Evolutionary conservation across 2,329 filamentous ascomycete species (phyloP).

Genomic region (Pseudonectria foliicola): DNA sequence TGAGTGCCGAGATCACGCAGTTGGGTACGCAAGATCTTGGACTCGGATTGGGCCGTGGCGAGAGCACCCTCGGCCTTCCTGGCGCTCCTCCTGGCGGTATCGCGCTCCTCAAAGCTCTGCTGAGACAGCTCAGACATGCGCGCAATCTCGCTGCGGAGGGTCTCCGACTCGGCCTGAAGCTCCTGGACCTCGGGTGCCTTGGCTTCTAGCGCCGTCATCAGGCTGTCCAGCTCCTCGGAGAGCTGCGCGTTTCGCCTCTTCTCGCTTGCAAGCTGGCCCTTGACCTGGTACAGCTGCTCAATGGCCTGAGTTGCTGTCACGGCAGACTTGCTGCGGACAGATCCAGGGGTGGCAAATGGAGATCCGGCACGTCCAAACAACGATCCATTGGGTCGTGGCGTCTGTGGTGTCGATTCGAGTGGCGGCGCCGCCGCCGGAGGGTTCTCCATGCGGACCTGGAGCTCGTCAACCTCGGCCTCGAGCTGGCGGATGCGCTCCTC

Average conservation of each 20-base stretch:
- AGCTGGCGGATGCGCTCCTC: constrained; percentile 44
- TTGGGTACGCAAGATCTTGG: constrained; percentile 75
- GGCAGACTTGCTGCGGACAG: constrained; percentile 46
- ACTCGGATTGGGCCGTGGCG: constrained; percentile 56
- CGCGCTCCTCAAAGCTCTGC: constrained; percentile 71
- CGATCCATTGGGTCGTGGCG: constrained; percentile 53
- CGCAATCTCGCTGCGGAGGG: constrained; percentile 71
- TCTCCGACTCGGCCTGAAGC: constrained; percentile 70
- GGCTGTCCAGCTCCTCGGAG: constrained; percentile 71
- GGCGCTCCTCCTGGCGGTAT: constrained; percentile 68
- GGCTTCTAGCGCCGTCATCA: constrained; percentile 76
- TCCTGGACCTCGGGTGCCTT: constrained; percentile 86
- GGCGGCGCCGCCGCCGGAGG: constrained; percentile 31
- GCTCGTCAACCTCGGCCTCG: constrained; percentile 46
- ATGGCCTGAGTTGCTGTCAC: constrained; percentile 57
- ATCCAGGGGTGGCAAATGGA: constrained; percentile 55
- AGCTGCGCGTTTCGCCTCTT: constrained; percentile 69
- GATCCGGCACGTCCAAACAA: constrained; percentile 46
- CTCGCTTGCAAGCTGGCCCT: constrained; percentile 67
- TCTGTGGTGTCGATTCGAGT: constrained; percentile 48
- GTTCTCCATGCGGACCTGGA: constrained; percentile 43
- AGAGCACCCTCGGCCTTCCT: constrained; percentile 73
- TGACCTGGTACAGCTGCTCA: constrained; percentile 58
- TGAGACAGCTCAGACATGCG: constrained; percentile 83
- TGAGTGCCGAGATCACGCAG: constrained; percentile 85